These are phyloP conservation scores for Stagonosporopsis tanaceti DNA, from an alignment of 2,329 filamentous ascomycete genomes.

Conservation along the genomic window DNA sequence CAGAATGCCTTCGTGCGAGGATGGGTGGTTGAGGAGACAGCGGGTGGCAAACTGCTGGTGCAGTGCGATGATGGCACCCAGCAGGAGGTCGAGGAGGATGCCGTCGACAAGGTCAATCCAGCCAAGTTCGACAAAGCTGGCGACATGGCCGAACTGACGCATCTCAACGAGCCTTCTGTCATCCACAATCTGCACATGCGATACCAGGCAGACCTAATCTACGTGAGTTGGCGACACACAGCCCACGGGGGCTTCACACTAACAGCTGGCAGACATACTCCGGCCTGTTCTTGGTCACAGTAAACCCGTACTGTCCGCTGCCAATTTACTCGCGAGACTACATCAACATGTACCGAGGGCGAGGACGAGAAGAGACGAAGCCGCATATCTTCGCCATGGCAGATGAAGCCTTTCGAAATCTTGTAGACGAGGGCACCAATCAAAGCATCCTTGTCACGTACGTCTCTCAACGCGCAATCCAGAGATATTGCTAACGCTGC, in stretches of 20 bases:
- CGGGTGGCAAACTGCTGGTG: constrained; percentile 74
- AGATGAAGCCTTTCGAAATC: constrained; percentile 92
- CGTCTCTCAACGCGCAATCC: constrained; percentile 33
- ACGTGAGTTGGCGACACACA: constrained; percentile 56
- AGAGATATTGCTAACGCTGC: constrained; percentile 24
- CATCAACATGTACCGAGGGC: constrained; percentile 96
- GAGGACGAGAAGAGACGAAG: constrained; percentile 89
- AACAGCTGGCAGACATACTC: constrained; percentile 77
- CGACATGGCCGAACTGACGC: constrained; percentile 98
- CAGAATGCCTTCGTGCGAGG: constrained; percentile 90
- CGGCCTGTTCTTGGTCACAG: constrained; percentile 92
- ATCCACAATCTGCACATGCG: constrained; percentile 95
- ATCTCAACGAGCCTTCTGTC: constrained; percentile 96
- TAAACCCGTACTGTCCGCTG: constrained; percentile 94
- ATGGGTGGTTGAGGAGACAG: constrained; percentile 85
- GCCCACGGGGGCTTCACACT: neutral
- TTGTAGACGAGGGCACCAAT: constrained; percentile 93
- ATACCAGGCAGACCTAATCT: constrained; percentile 96
- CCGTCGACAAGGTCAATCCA: constrained; percentile 98
- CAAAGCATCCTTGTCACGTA: constrained; percentile 95
- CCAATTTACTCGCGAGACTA: constrained; percentile 98
- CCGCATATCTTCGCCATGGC: constrained; percentile 98
- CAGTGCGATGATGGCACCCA: constrained; percentile 97
- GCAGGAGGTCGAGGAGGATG: constrained; percentile 84
- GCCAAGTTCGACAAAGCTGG: constrained; percentile 99